phyloP scores from a whole-genome alignment of 1,139 yeast genomes.

The Scheffersomyces illinoinensis region DNA sequence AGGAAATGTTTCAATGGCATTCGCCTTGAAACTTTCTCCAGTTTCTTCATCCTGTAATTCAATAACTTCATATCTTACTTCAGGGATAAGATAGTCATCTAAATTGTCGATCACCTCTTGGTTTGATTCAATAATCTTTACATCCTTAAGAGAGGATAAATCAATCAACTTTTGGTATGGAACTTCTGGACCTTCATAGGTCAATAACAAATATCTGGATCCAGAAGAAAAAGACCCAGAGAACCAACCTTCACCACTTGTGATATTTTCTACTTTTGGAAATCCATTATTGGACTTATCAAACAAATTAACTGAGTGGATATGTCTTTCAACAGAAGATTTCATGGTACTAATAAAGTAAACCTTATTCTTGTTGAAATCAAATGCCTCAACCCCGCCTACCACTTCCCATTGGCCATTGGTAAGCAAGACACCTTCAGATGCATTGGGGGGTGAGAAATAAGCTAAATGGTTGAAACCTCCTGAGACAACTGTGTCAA shows the following conservation, averaged over 20 bases:
- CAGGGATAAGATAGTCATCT: constrained; percentile 50
- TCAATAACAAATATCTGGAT: constrained; percentile 58
- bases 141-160: constrained; percentile 35
- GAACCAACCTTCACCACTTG: constrained; percentile 70
- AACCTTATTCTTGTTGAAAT: constrained; percentile 39
- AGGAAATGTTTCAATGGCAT: constrained; percentile 66
- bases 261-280: constrained; percentile 48
- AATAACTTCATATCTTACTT: constrained; percentile 45
- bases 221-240: constrained; percentile 70
- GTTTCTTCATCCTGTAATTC: constrained; percentile 47
- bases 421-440: constrained; percentile 45
- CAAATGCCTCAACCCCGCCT: constrained; percentile 49
- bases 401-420: constrained; percentile 57
- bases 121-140: constrained; percentile 52
- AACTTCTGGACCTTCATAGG: constrained; percentile 63
- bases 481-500: constrained; percentile 52
- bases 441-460: constrained; percentile 52
- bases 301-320: constrained; percentile 46
- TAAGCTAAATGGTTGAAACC: constrained; percentile 61
- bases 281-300: constrained; percentile 33
- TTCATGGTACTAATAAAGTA: constrained; percentile 52
- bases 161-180: constrained; percentile 70
- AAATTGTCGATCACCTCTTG: constrained; percentile 38
- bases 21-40: constrained; percentile 44
- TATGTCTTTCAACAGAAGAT: constrained; percentile 55